Conservation (phyloP, 1,284 basidiomycete species). For the Cutaneotrichosporon cyanovorans region DNA sequence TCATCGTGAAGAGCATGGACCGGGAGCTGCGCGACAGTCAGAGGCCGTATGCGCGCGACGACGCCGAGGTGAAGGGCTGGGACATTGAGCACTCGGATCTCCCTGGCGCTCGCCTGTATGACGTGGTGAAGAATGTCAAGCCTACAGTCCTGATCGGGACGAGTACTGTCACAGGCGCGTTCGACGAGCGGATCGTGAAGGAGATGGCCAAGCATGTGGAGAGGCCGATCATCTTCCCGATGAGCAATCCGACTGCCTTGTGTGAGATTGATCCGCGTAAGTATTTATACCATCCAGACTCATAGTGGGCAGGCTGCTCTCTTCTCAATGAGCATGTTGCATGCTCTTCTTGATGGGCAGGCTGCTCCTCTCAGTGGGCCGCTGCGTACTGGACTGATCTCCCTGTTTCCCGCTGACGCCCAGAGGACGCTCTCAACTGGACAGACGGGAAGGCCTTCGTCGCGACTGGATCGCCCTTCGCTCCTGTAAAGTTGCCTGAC, state of each 20-base stretch:
- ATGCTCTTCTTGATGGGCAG: too few species aligned
- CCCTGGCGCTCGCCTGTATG: conserved; percentile 44
- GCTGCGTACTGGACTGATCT: too few species aligned
- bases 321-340: too few species aligned
- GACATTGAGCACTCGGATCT: conserved; percentile 12
- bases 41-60: conserved; percentile 44
- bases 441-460: conserved; percentile 65
- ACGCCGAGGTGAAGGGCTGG: conserved; percentile 46
- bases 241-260: conserved; percentile 71
- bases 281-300: too few species aligned
- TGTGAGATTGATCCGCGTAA: conserved; percentile 61
- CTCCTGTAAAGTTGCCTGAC: conserved; percentile 59
- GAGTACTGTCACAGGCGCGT: conserved; percentile 70
- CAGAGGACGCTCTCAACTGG: conserved; percentile 50
- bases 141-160: conserved; percentile 77
- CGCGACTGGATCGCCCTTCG: conserved; percentile 76
- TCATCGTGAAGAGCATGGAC: conserved; percentile 46
- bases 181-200: conserved; percentile 61
- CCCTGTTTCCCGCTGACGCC: background rate
- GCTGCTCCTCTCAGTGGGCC: too few species aligned
- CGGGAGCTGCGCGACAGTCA: conserved; percentile 42
- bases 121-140: conserved; percentile 58
- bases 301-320: too few species aligned
- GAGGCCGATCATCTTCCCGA: conserved; percentile 70
- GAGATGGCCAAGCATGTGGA: conserved; percentile 65